Base-by-base conservation (phyloP, 768 basidiomycete genomes). In the Imleria badia region DNA sequence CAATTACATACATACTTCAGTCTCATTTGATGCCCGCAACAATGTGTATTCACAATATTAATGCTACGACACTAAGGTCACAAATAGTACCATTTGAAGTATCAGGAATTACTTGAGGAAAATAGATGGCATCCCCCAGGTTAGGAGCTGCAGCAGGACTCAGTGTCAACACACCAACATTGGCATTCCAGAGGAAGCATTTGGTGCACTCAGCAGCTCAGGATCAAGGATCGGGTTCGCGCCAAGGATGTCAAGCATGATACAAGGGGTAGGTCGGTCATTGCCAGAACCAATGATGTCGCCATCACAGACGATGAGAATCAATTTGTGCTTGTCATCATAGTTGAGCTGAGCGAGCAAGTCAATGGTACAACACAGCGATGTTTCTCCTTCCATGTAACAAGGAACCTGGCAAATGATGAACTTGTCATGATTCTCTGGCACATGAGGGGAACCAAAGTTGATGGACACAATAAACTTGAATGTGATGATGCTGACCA, bases 261-360 rank as follows among this genome's bases (percentile, higher is more conserved):
- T 96, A 48, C 93, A 86, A 1, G 96, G 96, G 0, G 96, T 98
- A 6, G 95, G 91, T 26, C 92, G 83, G 72, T 98, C 95, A 72
- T 98, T 98, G 9, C 96, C 95, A 5, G 90, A 90, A 64, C 96
- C 96, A 56, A 98, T 91, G 59, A 98, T 96, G 82, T 93, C 98
- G 64, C 96, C 96, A 68, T 9, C 95, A 14, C 13, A 34, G 12
- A 34, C 33, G 33, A 34, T 1, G 95, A 14, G 95, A 95, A 71
- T 98, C 7, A 98, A 78, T 73, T 97, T 98, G 38, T 96, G 89
- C 74, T 98, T 98, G 77, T 98, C 96, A 65, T 98, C 95, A 65
- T 98, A 98, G 72, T 92, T 95, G 73, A 95, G 78, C 69, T 89
- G 83, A 3, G 96, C 93, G 54, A 98, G 76, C 9, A 94, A 95